Evolutionary conservation across 2,329 filamentous ascomycete species (phyloP).

Genomic region (Clarireedia monteithiana): DNA sequence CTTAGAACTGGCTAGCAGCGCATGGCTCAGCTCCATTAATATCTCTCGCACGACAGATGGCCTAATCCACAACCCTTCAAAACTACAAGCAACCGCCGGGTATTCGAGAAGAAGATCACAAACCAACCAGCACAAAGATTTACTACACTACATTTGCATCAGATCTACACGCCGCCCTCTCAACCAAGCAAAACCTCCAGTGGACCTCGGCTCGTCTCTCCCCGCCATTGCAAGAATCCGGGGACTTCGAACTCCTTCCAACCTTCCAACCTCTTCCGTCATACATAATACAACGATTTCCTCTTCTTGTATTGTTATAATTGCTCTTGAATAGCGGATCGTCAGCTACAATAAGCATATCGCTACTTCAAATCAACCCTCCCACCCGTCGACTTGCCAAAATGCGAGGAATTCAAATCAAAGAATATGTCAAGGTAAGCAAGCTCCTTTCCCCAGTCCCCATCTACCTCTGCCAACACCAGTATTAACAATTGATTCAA

Average conservation of each 20-base stretch:
- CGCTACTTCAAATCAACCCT: not conserved
- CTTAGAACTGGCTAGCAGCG: too few species aligned
- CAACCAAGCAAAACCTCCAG: too few species aligned
- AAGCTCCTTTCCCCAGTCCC: not conserved
- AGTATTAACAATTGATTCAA: slow-evolving; percentile 1
- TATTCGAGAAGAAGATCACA: too few species aligned
- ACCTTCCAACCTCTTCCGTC: not conserved
- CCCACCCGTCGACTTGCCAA: slow-evolving; percentile 22
- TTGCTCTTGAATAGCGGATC: too few species aligned
- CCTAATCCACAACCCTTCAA: too few species aligned
- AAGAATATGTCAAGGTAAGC: slow-evolving; percentile 64
- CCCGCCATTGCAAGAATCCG: not conserved
- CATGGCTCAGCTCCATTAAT: too few species aligned
- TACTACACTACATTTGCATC: too few species aligned
- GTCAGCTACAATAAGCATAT: not conserved
- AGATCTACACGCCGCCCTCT: too few species aligned
- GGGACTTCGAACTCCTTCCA: not conserved
- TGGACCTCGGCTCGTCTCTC: not conserved
- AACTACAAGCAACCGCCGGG: too few species aligned
- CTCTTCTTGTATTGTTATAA: too few species aligned
- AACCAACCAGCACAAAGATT: too few species aligned
- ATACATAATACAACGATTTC: not conserved
- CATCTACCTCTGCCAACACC: not conserved
- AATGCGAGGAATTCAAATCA: slow-evolving; percentile 71
- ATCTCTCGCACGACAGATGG: too few species aligned